Conservation (phyloP, 768 basidiomycete species). For the Pleurotus platypus region DNA sequence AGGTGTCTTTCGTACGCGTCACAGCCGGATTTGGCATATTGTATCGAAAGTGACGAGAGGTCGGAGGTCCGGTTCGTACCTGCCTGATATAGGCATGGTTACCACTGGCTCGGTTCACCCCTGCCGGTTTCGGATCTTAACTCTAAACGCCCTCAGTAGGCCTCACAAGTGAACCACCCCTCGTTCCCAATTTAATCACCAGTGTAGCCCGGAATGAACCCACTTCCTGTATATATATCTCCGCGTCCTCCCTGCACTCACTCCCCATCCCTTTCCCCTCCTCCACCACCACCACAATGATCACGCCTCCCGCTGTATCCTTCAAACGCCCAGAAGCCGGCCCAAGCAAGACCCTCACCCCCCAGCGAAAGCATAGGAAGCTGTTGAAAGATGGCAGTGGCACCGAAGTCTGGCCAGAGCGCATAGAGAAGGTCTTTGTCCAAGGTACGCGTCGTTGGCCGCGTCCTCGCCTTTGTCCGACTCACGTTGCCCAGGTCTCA, state of each 20-base stretch:
- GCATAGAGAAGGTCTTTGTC: slow-evolving; percentile 73
- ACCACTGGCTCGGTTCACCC: slow-evolving; percentile 45
- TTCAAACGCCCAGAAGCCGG: slow-evolving; percentile 26
- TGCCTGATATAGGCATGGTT: slow-evolving; percentile 24
- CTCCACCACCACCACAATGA: slow-evolving; percentile 16
- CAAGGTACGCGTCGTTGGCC: slow-evolving; percentile 42
- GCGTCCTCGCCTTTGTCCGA: slow-evolving; percentile 6
- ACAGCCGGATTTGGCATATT: not conserved
- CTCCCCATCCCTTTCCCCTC: slow-evolving; percentile 15
- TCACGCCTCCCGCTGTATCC: slow-evolving; percentile 23
- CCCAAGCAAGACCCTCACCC: slow-evolving; percentile 48
- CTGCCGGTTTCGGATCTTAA: slow-evolving; percentile 60
- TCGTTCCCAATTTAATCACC: slow-evolving; percentile 19
- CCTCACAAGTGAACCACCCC: slow-evolving; percentile 13
- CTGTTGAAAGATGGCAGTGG: slow-evolving; percentile 77
- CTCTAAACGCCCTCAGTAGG: slow-evolving; percentile 16
- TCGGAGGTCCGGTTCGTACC: slow-evolving; percentile 18
- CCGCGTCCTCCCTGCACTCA: slow-evolving; percentile 14
- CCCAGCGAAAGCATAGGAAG: slow-evolving; percentile 80
- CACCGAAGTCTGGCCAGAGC: slow-evolving; percentile 80
- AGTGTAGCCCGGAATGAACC: slow-evolving; percentile 20
- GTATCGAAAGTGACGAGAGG: slow-evolving; percentile 6
- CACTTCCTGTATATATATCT: slow-evolving; percentile 20
- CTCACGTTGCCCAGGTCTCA: slow-evolving; percentile 46
- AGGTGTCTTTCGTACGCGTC: not conserved